phyloP scores from a whole-genome alignment of 345 rosid species.

The Eucalyptus grandis region DNA sequence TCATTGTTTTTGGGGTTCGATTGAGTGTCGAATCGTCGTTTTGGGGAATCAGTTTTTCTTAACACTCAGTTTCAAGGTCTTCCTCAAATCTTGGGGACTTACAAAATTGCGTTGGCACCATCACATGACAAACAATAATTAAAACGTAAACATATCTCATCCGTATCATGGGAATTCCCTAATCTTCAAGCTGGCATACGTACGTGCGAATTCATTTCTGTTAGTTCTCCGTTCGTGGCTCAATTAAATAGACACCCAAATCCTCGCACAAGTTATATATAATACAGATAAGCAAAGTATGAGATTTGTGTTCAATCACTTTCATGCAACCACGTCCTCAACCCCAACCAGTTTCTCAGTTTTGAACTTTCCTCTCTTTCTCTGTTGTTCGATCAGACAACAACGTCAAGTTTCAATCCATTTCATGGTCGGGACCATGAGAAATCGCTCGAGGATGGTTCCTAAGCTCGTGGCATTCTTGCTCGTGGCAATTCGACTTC shows the following conservation, averaged over 20 bases:
- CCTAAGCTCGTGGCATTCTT: neutral
- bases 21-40: no score
- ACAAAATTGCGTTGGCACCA: neutral
- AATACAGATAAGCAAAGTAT: neutral
- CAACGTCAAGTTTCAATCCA: neutral
- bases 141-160: neutral
- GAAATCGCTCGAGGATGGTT: neutral
- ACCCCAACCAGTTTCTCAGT: neutral
- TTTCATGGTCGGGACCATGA: neutral
- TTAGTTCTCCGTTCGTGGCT: neutral
- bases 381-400: neutral
- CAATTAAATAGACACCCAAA: neutral
- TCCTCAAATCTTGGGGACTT: neutral
- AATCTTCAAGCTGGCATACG: neutral
- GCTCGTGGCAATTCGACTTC: neutral
- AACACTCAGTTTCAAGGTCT: neutral
- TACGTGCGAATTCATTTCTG: neutral
- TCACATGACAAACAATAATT: neutral
- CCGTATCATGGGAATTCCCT: neutral
- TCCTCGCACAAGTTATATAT: neutral
- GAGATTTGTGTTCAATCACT: neutral
- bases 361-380: neutral
- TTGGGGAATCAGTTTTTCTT: no score
- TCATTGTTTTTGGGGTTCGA: no score
- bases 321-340: neutral